phyloP scores from a whole-genome alignment of 305 asterid species.

The Petunia hybrid region DNA sequence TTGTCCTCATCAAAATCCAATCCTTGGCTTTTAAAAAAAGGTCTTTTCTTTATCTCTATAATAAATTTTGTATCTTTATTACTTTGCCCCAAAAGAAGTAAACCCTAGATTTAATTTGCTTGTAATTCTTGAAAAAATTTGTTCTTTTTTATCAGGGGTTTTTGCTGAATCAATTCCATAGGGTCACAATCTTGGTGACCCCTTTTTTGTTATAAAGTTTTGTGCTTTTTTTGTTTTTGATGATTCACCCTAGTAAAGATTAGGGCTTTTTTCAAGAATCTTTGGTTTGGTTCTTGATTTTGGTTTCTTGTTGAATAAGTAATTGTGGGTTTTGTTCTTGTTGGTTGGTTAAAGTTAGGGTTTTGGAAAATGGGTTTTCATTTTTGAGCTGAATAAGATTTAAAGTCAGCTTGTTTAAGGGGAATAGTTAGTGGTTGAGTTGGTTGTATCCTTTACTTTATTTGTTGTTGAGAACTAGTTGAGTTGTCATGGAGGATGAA shows the following conservation, averaged over 20 bases:
- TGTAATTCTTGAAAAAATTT: background rate
- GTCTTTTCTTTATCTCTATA: conserved; percentile 22
- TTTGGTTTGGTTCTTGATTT: conserved; percentile 23
- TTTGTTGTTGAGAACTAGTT: conserved; percentile 9
- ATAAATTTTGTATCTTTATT: conserved; percentile 13
- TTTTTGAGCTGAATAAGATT: conserved; percentile 14
- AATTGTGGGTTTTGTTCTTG: conserved; percentile 36
- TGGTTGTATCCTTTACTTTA: no score
- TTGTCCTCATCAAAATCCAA: conserved; percentile 23
- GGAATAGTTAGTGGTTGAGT: background rate
- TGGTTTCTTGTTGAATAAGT: conserved; percentile 34
- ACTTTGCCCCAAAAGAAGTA: background rate
- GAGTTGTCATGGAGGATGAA: conserved; percentile 63
- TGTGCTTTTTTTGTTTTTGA: conserved; percentile 45
- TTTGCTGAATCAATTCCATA: no score
- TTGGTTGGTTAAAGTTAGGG: conserved; percentile 31
- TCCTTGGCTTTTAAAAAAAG: conserved; percentile 26
- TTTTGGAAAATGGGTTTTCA: conserved; percentile 35
- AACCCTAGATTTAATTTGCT: conserved; percentile 22
- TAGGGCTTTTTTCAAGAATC: conserved; percentile 19
- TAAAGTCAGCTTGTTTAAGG: background rate
- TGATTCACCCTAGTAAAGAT: background rate
- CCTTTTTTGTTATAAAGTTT: conserved; percentile 34
- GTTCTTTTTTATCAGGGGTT: background rate
- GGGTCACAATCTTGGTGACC: conserved; percentile 37